These are phyloP conservation scores for Pisolithus thermaeus DNA, from an alignment of 1,284 basidiomycete species.

Conservation along the genomic window DNA sequence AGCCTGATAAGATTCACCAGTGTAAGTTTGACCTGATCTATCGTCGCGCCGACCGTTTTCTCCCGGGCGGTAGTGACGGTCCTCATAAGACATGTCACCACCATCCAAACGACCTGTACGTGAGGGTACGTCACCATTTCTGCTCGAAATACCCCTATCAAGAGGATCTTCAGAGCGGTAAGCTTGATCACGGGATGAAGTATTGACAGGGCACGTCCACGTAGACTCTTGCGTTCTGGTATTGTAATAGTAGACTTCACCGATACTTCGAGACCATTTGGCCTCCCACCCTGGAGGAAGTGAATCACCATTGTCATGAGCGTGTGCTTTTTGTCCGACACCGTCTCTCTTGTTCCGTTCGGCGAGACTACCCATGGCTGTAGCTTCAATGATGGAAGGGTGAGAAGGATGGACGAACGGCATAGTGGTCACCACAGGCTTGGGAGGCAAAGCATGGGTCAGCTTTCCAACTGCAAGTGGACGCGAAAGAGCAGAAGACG, in stretches of 20 bases:
- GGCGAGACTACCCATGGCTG: conserved; percentile 48
- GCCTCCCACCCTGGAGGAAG: conserved; percentile 61
- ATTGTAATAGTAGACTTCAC: conserved; percentile 56
- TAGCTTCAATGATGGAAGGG: conserved; percentile 50
- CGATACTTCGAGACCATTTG: conserved; percentile 43
- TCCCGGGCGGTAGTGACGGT: conserved; percentile 60
- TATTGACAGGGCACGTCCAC: conserved; percentile 49
- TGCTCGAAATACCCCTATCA: conserved; percentile 21
- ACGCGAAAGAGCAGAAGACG: conserved; percentile 25
- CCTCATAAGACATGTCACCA: conserved; percentile 38
- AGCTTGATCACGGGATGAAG: conserved; percentile 17
- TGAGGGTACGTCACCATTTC: conserved; percentile 21
- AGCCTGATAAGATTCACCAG: conserved; percentile 29
- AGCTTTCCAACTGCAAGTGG: conserved; percentile 30
- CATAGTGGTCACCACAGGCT: conserved; percentile 52
- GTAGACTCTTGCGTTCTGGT: conserved; percentile 50
- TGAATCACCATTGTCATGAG: conserved; percentile 30
- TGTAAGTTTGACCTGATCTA: conserved; percentile 20
- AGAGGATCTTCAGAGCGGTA: conserved; percentile 22
- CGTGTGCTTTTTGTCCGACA: conserved; percentile 23
- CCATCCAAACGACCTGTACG: conserved; percentile 26
- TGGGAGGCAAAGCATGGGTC: conserved; percentile 67
- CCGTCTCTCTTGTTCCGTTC: conserved; percentile 30
- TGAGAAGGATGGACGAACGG: conserved; percentile 52
- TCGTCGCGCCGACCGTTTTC: conserved; percentile 28